Evolutionary conservation across 164 flowering plant genomes (phyloP).

Genomic region (Cinnamomum micranthum): DNA sequence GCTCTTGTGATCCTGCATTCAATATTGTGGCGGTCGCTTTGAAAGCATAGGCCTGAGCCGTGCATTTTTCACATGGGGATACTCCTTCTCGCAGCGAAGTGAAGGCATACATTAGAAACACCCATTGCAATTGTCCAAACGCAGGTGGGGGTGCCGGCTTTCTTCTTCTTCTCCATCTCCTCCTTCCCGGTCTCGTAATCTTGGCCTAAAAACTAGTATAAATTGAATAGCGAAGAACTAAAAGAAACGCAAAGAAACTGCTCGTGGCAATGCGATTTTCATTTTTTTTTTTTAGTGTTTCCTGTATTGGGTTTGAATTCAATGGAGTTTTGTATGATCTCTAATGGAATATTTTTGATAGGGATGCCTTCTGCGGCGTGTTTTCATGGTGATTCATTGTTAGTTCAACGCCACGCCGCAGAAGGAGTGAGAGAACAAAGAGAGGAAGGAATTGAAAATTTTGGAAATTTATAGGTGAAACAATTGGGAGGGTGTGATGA

Average conservation of each 20-base stretch:
- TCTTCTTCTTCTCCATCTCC: not conserved
- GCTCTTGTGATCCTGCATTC: conserved; percentile 54
- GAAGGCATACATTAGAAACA: conserved; percentile 52
- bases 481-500: conserved; percentile 14
- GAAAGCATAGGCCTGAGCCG: conserved; percentile 88
- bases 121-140: conserved; percentile 45
- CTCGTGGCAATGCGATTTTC: conserved; percentile 11
- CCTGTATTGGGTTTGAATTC: not conserved
- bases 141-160: conserved; percentile 37
- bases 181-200: conserved; percentile 16
- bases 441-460: not conserved
- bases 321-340: not conserved
- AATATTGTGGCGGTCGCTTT: conserved; percentile 41
- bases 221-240: not conserved
- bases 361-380: not conserved
- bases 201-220: conserved; percentile 24
- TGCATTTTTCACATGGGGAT: conserved; percentile 57
- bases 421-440: conserved; percentile 2
- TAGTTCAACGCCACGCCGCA: conserved; percentile 36
- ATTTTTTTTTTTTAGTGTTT: not conserved
- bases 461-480: conserved; percentile 26
- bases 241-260: conserved; percentile 6
- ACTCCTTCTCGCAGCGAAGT: conserved; percentile 32
- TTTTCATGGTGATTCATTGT: conserved; percentile 29
- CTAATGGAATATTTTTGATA: not conserved